Conservation (phyloP, 352 stramenopile species). For the Pythium myriotylum region DNA sequence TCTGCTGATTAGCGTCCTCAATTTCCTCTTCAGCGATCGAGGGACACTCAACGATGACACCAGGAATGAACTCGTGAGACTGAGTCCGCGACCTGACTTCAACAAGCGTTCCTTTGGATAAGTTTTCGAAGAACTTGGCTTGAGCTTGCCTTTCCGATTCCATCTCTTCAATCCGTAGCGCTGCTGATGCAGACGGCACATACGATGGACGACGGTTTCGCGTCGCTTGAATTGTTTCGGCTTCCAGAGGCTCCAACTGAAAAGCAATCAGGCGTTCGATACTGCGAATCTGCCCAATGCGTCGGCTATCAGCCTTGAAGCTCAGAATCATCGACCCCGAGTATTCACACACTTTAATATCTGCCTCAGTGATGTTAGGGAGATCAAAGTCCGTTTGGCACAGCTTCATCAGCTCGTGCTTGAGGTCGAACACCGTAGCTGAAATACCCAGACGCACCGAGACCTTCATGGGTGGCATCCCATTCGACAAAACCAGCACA, state of each 20-base stretch:
- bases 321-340: conserved; percentile 86
- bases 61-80: conserved; percentile 74
- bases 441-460: conserved; percentile 81
- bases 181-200: conserved; percentile 35
- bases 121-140: conserved; percentile 52
- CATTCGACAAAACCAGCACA: conserved; percentile 72
- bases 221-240: conserved; percentile 69
- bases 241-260: conserved; percentile 75
- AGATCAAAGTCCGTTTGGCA: conserved; percentile 77
- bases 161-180: conserved; percentile 29
- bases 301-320: conserved; percentile 86
- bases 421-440: conserved; percentile 85
- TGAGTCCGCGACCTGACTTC: conserved; percentile 73
- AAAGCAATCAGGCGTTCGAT: conserved; percentile 88
- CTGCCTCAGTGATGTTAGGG: conserved; percentile 57
- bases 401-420: conserved; percentile 82
- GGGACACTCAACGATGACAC: conserved; percentile 56
- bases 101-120: conserved; percentile 64
- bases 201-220: conserved; percentile 79
- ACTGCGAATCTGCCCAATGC: conserved; percentile 84
- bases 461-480: conserved; percentile 77
- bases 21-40: conserved; percentile 29
- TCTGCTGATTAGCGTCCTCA: conserved; percentile 45
- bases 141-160: conserved; percentile 22
- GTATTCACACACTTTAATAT: conserved; percentile 89